phyloP scores from a whole-genome alignment of 331 rosid genomes.

The Rhamnella rubrinervis region DNA sequence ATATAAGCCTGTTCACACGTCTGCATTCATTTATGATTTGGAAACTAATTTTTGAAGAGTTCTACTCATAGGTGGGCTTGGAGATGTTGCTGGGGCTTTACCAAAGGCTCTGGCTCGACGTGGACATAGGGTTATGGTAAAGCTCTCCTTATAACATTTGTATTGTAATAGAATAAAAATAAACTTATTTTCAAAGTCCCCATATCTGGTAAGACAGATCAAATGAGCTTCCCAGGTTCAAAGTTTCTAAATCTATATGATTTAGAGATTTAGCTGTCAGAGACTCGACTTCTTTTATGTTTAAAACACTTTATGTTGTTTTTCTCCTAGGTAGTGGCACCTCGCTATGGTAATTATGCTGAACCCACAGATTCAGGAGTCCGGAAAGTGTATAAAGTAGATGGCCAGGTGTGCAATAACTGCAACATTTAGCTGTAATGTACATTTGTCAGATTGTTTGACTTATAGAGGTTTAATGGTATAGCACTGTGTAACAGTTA shows the following conservation, averaged over 20 bases:
- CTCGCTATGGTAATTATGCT: constrained; percentile 64
- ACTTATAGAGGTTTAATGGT: constrained; percentile 13
- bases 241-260: no score
- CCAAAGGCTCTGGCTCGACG: constrained; percentile 99
- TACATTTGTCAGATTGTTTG: constrained; percentile 4
- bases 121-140: constrained; percentile 98
- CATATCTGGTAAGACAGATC: not conserved
- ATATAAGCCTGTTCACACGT: no score
- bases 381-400: constrained; percentile 63
- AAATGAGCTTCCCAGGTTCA: no score
- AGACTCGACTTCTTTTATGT: not conserved
- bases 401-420: constrained; percentile 67
- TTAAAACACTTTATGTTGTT: constrained; percentile 26
- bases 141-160: constrained; percentile 17
- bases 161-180: not conserved
- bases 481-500: constrained; percentile 21
- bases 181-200: not conserved
- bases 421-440: constrained; percentile 20
- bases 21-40: not conserved
- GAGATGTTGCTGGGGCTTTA: constrained; percentile 94
- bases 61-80: constrained; percentile 81
- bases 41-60: constrained; percentile 32
- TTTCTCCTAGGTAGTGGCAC: constrained; percentile 66
- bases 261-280: not conserved
- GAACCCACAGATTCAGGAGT: constrained; percentile 63